Base-by-base conservation (phyloP, 2,329 filamentous ascomycete species). In the Diaporthe sp. region DNA sequence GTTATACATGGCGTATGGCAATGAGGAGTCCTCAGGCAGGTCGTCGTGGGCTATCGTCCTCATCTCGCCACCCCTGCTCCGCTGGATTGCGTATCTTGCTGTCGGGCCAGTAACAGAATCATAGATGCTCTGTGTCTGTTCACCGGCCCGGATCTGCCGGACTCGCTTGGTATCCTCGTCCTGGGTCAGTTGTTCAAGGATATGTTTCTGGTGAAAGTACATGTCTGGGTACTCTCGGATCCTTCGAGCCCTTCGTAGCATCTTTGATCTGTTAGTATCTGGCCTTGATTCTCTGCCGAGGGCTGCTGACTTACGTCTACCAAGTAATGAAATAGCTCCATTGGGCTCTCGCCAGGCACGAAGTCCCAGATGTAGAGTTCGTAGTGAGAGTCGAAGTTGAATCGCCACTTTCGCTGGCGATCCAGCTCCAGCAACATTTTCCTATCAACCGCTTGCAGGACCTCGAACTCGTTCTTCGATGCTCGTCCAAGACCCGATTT, bases 291-390 rank as follows among this genome's bases (percentile, higher is more conserved):
- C 17, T 22, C 4, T 25, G 10, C 22, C 10, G 17, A 19, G 22
- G 12, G 12, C 7, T 15, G 34, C 15, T 39, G 37, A 62, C 69
- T 59, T 53, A 61, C 69, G 13, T 78, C 31, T 69, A 55, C 17
- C 25, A 72, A 17, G 34, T 22, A 22, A 51, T 80, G 78, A 49
- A 80, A 81, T 8, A 82, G 76, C 9, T 72, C 42, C 34, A 59
- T 61, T 9, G 78, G 46, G 9, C 74, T 67, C 31, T 75, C 46
- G 12, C 78, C 80, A 25, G 80, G 80, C 19, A 75, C 78, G 51
- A 82, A 81, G 57, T 82, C 79, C 81, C 81, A 82, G 42, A 82
- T 75, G 78, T 81, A 82, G 46, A 82, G 76, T 25, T 82, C 81
- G 42, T 82, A 82, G 68, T 79, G 80, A 25, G 79, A 78, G n/a